These are phyloP conservation scores for Spirogloea muscicola DNA, from an alignment of 139 green algal genomes.

Conservation along the genomic window DNA sequence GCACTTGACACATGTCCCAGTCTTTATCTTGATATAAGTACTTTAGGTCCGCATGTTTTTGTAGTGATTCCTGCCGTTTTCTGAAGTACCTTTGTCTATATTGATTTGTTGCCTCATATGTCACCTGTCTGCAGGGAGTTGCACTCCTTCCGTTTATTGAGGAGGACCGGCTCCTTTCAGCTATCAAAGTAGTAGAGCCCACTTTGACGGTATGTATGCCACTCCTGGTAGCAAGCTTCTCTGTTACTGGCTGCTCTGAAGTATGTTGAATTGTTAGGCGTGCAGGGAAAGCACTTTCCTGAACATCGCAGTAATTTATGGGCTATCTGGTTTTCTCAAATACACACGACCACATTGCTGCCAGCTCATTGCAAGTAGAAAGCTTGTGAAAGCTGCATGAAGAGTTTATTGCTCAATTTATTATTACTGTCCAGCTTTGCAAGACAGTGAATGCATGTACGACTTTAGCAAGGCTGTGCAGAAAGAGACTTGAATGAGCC, in stretches of 20 bases:
- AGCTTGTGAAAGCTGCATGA: neutral
- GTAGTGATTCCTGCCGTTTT: no score
- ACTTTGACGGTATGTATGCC: slow-evolving; percentile 45
- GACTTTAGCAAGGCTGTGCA: neutral
- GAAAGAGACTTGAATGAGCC: slow-evolving; percentile 1
- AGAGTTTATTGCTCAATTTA: neutral
- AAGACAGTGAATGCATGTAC: neutral
- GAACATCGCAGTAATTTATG: neutral
- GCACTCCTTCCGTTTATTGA: slow-evolving; percentile 99
- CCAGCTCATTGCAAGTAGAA: slow-evolving; percentile 4
- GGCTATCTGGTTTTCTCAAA: slow-evolving; percentile 3
- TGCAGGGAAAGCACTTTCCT: neutral
- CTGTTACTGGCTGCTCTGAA: neutral
- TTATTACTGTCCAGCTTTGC: neutral
- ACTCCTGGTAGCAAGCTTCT: neutral
- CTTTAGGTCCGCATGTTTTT: no score
- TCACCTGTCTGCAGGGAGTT: no score
- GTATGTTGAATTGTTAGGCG: neutral
- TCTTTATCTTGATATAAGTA: no score
- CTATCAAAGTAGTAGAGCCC: slow-evolving; percentile 44
- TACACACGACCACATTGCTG: slow-evolving; percentile 9
- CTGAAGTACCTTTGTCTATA: no score
- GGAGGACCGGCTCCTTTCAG: slow-evolving; percentile 67
- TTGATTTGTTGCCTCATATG: no score
- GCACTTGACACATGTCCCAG: no score